These are phyloP conservation scores for Suillus americanus DNA, from an alignment of 768 basidiomycete genomes.

Conservation along the genomic window DNA sequence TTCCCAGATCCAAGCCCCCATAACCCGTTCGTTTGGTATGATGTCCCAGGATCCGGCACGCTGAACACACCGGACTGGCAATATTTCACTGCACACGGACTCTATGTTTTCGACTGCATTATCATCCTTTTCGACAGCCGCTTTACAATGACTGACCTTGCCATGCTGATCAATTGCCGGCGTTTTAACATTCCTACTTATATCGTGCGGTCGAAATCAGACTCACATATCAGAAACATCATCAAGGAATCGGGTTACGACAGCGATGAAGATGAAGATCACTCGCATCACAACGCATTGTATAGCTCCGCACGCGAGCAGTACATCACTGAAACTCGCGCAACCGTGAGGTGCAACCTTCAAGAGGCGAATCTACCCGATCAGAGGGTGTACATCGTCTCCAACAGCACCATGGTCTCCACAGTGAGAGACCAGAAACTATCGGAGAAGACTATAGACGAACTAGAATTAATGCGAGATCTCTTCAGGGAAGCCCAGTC, in stretches of 20 bases:
- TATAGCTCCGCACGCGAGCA: slow-evolving; percentile 18
- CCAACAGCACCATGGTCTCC: slow-evolving; percentile 13
- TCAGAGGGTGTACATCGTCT: slow-evolving; percentile 23
- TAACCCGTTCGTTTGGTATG: slow-evolving; percentile 27
- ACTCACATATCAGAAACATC: slow-evolving; percentile 16
- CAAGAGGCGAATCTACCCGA: slow-evolving; percentile 17
- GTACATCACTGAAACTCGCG: slow-evolving; percentile 20
- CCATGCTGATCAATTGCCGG: slow-evolving; percentile 15
- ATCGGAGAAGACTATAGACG: slow-evolving; percentile 14
- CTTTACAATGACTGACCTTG: slow-evolving; percentile 17
- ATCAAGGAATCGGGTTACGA: slow-evolving; percentile 13
- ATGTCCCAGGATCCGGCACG: slow-evolving; percentile 31
- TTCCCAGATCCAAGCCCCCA: slow-evolving; percentile 23
- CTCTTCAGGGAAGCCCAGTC: slow-evolving; percentile 12
- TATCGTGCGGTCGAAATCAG: slow-evolving; percentile 20
- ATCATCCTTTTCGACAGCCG: slow-evolving; percentile 20
- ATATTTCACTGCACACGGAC: slow-evolving; percentile 30
- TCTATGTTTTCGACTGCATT: slow-evolving; percentile 20
- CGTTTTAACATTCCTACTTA: slow-evolving; percentile 16
- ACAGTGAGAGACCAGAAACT: slow-evolving; percentile 13
- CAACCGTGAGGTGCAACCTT: slow-evolving; percentile 16
- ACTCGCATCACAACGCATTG: slow-evolving; percentile 3
- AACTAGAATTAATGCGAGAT: slow-evolving; percentile 17
- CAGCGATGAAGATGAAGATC: slow-evolving; percentile 17
- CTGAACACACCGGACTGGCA: slow-evolving; percentile 23